Conservation (phyloP, 164 flowering plant species). For the Brasenia schreberi region DNA sequence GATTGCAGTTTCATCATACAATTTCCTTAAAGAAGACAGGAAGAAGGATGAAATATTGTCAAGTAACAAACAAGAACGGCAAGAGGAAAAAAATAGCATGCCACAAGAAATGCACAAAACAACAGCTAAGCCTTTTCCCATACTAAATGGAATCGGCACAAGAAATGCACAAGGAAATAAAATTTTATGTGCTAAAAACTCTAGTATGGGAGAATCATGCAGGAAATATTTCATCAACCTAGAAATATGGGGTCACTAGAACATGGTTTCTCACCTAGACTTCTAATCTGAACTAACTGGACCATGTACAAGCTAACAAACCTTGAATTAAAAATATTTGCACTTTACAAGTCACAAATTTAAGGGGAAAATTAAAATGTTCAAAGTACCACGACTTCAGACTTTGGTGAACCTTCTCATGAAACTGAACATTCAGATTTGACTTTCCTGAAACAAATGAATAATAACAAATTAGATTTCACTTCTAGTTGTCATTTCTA, state of each 20-base stretch:
- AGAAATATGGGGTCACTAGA: not conserved
- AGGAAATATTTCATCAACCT: not conserved
- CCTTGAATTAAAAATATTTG: not conserved
- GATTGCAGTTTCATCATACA: no score
- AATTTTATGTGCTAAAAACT: no score
- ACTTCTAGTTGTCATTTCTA: no score
- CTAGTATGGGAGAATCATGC: not conserved
- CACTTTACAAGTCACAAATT: not conserved
- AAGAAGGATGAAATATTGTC: no score
- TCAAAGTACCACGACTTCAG: slow-evolving; percentile 28
- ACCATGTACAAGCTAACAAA: not conserved
- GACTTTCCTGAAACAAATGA: slow-evolving; percentile 24
- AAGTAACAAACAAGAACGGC: no score
- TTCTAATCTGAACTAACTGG: not conserved
- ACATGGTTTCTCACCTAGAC: not conserved
- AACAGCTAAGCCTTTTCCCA: no score
- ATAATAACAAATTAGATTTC: no score
- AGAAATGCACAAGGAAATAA: no score
- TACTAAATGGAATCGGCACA: no score
- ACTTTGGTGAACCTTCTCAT: slow-evolving; percentile 39
- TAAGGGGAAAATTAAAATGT: not conserved
- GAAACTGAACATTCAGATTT: slow-evolving; percentile 40
- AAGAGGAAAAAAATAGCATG: no score
- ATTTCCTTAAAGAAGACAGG: no score
- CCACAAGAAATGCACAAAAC: no score